Conservation (phyloP, 306 rosid genomes). For the Begonia fuchsioides region DNA sequence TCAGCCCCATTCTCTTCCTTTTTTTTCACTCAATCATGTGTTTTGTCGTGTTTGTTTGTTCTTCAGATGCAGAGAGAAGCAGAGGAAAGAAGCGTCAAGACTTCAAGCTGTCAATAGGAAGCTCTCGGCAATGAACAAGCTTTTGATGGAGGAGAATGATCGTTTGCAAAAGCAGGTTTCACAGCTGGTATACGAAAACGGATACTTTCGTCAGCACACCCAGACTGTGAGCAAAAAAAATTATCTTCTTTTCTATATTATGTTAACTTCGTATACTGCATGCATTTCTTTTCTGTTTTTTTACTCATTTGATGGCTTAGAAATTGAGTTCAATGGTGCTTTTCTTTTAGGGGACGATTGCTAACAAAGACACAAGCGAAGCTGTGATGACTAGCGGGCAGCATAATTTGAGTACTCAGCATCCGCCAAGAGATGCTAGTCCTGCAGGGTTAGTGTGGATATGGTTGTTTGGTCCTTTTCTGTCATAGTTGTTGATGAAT, state of each 20-base stretch:
- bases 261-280: not conserved
- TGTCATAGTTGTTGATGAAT: conserved; percentile 26
- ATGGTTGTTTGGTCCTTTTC: conserved; percentile 44
- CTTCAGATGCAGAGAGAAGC: conserved; percentile 90
- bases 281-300: conserved; percentile 1
- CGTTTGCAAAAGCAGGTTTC: conserved; percentile 99
- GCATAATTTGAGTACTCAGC: conserved; percentile 80
- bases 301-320: not conserved
- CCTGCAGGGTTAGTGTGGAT: conserved; percentile 98
- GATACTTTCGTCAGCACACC: conserved; percentile 87
- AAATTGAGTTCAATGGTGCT: conserved; percentile 10
- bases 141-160: conserved; percentile 95
- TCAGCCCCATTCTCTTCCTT: too few species aligned
- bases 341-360: conserved; percentile 50
- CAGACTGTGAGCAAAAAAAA: conserved; percentile 34
- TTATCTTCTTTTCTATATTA: not conserved
- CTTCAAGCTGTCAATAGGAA: conserved; percentile 85
- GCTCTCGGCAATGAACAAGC: conserved; percentile 94
- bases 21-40: not conserved
- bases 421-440: conserved; percentile 98
- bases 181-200: conserved; percentile 85
- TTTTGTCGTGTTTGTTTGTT: conserved; percentile 10
- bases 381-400: conserved; percentile 93
- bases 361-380: conserved; percentile 92
- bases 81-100: conserved; percentile 83